A percentile compares a stretch with the other conserved stretches of the same genome.
Conservation (phyloP, 176 grass and related monocot species). For the Musa itinerans region DNA sequence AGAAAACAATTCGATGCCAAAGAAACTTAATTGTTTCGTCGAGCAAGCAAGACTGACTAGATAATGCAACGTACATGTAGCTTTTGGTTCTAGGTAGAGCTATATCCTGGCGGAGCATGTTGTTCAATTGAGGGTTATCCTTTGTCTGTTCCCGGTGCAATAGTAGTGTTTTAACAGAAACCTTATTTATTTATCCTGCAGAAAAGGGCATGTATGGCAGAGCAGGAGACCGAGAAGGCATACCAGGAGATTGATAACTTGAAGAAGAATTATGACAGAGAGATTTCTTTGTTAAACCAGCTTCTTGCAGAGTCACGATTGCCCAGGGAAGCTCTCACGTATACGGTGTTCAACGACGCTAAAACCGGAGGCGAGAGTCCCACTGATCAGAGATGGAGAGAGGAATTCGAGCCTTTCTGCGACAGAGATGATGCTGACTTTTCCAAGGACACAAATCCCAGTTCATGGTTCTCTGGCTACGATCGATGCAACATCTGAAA, state of each 20-base stretch:
- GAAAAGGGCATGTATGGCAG: constrained; percentile 50
- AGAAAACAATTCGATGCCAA: no score
- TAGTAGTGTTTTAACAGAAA: not conserved
- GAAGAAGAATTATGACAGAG: constrained; percentile 72
- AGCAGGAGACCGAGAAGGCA: constrained; percentile 78
- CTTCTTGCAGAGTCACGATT: constrained; percentile 25
- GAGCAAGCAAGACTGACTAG: no score
- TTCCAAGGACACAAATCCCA: constrained; percentile 72
- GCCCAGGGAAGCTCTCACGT: constrained; percentile 9
- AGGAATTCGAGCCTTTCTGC: constrained; percentile 43
- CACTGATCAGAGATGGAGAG: constrained; percentile 43
- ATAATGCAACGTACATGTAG: no score
- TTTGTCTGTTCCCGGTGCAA: no score
- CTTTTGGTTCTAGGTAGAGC: not conserved
- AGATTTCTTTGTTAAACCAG: constrained; percentile 55
- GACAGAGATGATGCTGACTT: constrained; percentile 41
- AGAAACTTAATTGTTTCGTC: no score
- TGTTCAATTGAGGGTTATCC: no score
- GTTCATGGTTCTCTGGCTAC: constrained; percentile 83
- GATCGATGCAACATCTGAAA: constrained; percentile 91
- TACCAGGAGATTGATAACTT: constrained; percentile 78
- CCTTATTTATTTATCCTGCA: constrained; percentile 23
- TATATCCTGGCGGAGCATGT: no score
- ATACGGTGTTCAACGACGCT: constrained; percentile 2
- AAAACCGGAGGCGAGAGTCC: constrained; percentile 31